phyloP scores from a whole-genome alignment of 2,329 filamentous ascomycete species.

The Fusarium pseudoanthophilum region DNA sequence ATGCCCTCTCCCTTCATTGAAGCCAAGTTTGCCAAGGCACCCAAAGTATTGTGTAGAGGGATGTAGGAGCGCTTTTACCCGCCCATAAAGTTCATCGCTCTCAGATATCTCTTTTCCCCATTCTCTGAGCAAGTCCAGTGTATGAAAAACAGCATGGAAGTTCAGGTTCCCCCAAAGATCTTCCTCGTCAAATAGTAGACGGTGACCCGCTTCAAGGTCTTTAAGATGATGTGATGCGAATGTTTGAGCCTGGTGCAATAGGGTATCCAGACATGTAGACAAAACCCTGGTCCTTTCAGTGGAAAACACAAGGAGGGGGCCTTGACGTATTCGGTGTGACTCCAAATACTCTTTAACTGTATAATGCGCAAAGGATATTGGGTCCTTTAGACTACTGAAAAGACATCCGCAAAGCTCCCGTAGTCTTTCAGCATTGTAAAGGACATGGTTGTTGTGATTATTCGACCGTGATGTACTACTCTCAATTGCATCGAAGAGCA shows the following conservation, averaged over 20 bases:
- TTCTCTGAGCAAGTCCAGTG: accelerated
- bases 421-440: neutral
- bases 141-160: accelerated
- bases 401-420: neutral
- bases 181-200: accelerated
- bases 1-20: neutral
- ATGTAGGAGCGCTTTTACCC: accelerated
- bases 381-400: accelerated
- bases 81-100: accelerated
- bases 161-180: accelerated
- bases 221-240: accelerated
- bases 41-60: accelerated
- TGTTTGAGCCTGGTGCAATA: neutral
- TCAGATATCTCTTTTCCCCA: neutral
- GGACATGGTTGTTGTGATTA: accelerated
- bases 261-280: accelerated
- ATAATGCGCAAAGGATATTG: neutral
- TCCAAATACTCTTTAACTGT: neutral
- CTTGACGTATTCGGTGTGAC: accelerated
- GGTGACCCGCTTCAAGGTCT: accelerated
- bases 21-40: accelerated
- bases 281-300: accelerated
- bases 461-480: accelerated
- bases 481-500: accelerated
- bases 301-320: accelerated